Evolutionary conservation across 2,329 filamentous ascomycete genomes (phyloP), one percentile per base, ranked within the genome.

Genomic region (Pseudogymnoascus sp.): DNA sequence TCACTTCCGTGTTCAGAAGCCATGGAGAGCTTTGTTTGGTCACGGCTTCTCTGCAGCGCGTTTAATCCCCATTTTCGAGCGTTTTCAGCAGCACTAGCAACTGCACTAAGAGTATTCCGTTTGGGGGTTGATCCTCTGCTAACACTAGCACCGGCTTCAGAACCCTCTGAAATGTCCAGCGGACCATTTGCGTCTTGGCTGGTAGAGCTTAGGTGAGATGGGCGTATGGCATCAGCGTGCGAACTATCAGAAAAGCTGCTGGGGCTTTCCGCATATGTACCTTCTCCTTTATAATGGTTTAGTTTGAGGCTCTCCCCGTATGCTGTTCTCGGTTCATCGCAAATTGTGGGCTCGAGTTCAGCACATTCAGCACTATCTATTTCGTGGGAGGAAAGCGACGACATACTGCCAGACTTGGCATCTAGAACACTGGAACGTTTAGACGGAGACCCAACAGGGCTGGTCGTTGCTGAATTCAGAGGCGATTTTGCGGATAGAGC

Each of bases 401-500:
- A 83, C n/a, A 77, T 75, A 62, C 77, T 81, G 12, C 78, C 76
- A 21, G 71, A 68, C 58, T 76, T 76, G 21, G 60, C 15, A 33
- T 62, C 25, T 17, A 42, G 21, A 15, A 35, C n/a, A 33, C 38
- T 44, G 2, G 61, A 39, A 17, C 35, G 27, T 13, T 61, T 61
- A 70, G 72, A 69, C 27, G 78, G 76, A 48, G 79, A 79, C 55
- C 75, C 75, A 36, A 76, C 62, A 5, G 80, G 78, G 0, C 80
- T 79, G 10, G 77, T 76, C 5, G 74, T 70, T 1, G 84, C 81
- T 1, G 84, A 83, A 21, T 75, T 73, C n/a, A 82, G 59, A 36
- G 83, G 80, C 0, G 87, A 84, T 15, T 83, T 79, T 15, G 79
- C 82, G n/a, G 88, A 85, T 39, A 90, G 78, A 39, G 84, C 85